Percentiles rank a stretch among this genome's conserved stretches.
These are phyloP conservation scores for Groenewaldozyma sp. DNA, from an alignment of 1,139 yeast genomes.

Conservation along the genomic window DNA sequence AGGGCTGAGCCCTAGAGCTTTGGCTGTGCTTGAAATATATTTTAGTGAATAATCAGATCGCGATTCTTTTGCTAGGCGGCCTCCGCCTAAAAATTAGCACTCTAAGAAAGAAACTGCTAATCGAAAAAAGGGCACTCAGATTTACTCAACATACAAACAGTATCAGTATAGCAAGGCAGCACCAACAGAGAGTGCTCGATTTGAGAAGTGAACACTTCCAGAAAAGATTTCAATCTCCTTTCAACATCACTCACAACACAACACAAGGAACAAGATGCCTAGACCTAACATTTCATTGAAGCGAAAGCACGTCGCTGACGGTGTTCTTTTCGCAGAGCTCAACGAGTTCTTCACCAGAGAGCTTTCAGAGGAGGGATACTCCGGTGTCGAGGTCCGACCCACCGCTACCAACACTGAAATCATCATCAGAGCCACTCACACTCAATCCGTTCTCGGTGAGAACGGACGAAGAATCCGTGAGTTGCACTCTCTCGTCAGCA, in stretches of 20 bases:
- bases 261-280: conserved; percentile 14
- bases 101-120: too few species aligned
- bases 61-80: too few species aligned
- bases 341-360: conserved; percentile 99
- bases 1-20: conserved; percentile 4
- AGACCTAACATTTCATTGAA: conserved; percentile 32
- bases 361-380: conserved; percentile 99
- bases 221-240: too few species aligned
- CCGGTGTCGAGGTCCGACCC: conserved; percentile 99
- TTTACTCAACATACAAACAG: too few species aligned
- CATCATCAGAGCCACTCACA: conserved; percentile 98
- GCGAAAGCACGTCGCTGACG: conserved; percentile 83
- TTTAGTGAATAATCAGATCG: too few species aligned
- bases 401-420: conserved; percentile 98
- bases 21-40: too few species aligned
- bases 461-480: conserved; percentile 99
- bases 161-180: too few species aligned
- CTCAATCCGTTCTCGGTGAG: conserved; percentile 98
- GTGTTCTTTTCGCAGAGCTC: conserved; percentile 99
- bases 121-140: too few species aligned
- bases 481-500: conserved; percentile 93
- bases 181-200: too few species aligned
- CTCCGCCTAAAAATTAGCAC: too few species aligned
- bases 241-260: conserved; percentile 4
- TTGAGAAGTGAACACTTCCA: not conserved